Conservation (phyloP, 1,284 basidiomycete genomes). For the Puccinia coronata region DNA sequence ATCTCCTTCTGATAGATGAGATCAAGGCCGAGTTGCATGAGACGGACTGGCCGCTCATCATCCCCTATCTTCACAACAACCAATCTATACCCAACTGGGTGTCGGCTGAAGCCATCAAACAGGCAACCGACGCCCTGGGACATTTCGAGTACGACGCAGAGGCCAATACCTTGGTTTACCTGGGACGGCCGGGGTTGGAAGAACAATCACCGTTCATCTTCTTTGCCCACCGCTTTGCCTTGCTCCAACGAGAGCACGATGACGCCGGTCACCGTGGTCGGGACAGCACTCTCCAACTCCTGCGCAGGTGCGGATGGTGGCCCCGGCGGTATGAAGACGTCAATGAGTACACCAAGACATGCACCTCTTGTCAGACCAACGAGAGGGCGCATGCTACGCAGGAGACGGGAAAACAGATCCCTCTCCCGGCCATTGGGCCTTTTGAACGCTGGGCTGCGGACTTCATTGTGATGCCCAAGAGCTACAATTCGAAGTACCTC, state of each 20-base stretch:
- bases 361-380: too few relatives aligned
- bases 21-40: background rate
- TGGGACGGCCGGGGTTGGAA: too few relatives aligned
- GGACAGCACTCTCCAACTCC: too few relatives aligned
- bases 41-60: conserved; percentile 3
- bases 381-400: background rate
- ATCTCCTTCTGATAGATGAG: background rate
- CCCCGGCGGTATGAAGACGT: too few relatives aligned
- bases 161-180: background rate
- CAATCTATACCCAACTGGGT: background rate
- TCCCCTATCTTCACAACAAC: background rate
- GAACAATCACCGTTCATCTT: background rate
- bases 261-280: too few relatives aligned
- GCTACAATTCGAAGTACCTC: background rate
- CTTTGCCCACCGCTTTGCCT: too few relatives aligned
- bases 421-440: too few relatives aligned
- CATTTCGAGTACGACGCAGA: background rate
- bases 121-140: background rate
- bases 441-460: background rate
- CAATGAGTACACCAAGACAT: too few relatives aligned
- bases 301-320: too few relatives aligned
- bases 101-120: background rate
- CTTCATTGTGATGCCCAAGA: background rate
- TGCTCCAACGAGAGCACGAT: too few relatives aligned
- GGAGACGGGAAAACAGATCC: background rate